These are phyloP conservation scores for Rubus parviflorus DNA, from an alignment of 306 rosid species.

Conservation along the genomic window DNA sequence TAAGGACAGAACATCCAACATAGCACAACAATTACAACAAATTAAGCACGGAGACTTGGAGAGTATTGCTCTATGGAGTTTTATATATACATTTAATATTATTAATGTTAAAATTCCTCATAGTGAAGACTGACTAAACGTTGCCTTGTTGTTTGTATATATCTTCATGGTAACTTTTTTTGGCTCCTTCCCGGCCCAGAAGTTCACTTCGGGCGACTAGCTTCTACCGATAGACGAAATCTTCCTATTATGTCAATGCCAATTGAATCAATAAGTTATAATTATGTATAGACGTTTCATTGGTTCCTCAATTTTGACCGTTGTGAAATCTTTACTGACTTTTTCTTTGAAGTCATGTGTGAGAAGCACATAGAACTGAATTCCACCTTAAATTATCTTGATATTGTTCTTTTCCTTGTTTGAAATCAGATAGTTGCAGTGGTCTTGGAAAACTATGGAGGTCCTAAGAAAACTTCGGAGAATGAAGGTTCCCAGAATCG, in stretches of 20 bases:
- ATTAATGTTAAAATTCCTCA: neutral
- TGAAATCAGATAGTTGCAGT: slow-evolving; percentile 73
- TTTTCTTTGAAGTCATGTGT: neutral
- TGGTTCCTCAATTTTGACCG: neutral
- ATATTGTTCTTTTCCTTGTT: slow-evolving; percentile 21
- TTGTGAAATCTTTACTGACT: neutral
- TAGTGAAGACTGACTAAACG: neutral
- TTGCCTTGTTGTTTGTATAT: neutral
- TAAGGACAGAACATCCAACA: neutral
- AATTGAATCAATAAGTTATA: neutral
- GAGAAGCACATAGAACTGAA: slow-evolving; percentile 6
- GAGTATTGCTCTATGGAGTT: neutral
- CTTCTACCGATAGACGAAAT: no score
- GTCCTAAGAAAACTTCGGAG: slow-evolving; percentile 31
- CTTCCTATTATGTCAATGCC: no score
- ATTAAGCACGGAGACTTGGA: neutral
- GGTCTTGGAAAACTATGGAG: slow-evolving; percentile 81
- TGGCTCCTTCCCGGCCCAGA: no score
- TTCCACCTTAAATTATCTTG: slow-evolving; percentile 13
- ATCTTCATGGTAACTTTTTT: neutral
- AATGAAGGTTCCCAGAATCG: slow-evolving; percentile 39
- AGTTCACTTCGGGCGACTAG: no score
- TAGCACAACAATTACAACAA: neutral
- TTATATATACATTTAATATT: neutral
- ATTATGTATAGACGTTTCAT: neutral